Percentiles rank a stretch among this genome's conserved stretches.
phyloP scores from a whole-genome alignment of 176 grass and related monocot species.

The Juncus inflexus region DNA sequence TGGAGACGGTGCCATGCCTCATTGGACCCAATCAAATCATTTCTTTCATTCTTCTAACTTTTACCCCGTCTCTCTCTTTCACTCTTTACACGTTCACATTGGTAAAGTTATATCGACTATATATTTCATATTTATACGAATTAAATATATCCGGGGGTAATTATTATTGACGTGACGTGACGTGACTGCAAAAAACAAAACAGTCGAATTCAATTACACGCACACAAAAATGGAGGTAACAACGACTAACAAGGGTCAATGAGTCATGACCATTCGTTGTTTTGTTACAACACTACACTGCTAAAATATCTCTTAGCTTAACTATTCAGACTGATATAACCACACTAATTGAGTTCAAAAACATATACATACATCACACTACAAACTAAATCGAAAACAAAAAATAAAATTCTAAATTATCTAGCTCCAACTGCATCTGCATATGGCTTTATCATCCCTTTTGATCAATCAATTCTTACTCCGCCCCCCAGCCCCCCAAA shows the following conservation, averaged over 20 bases:
- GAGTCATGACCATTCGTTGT: not conserved
- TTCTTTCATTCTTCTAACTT: constrained; percentile 2
- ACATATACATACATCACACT: constrained; percentile 28
- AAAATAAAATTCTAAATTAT: not conserved
- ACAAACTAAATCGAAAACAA: constrained; percentile 23
- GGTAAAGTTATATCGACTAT: constrained; percentile 9
- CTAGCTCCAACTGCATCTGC: constrained; percentile 15
- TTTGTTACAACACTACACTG: not conserved
- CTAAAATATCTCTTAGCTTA: constrained; percentile 15
- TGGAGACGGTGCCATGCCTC: constrained; percentile 22
- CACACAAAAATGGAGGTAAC: constrained; percentile 2
- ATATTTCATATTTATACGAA: not conserved
- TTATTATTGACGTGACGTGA: not conserved
- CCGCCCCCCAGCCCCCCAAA: no score
- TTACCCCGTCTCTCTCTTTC: not conserved
- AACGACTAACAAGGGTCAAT: constrained; percentile 17
- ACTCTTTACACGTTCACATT: not conserved
- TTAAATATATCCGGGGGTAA: no score
- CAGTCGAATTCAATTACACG: constrained; percentile 3
- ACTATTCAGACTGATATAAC: constrained; percentile 21
- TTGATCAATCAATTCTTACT: constrained; percentile 13
- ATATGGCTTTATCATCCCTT: constrained; percentile 7
- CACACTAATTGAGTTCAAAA: constrained; percentile 20
- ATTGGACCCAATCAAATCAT: constrained; percentile 29
- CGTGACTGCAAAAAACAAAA: constrained; percentile 1